A percentile compares a stretch with the other conserved stretches of the same genome.
Conservation (phyloP, 768 basidiomycete species). For the Mycena galopus region DNA sequence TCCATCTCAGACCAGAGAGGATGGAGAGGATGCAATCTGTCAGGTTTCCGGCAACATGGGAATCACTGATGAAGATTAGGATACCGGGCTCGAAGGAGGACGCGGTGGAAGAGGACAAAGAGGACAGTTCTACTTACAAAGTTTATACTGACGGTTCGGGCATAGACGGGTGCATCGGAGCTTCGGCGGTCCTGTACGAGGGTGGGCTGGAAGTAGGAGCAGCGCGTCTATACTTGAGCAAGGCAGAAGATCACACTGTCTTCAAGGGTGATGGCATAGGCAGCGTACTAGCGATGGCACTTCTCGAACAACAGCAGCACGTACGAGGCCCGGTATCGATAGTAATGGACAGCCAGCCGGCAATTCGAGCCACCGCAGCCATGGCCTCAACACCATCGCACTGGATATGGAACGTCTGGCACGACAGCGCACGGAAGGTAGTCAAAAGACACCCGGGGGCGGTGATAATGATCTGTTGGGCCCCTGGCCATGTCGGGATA, state of each 20-base stretch:
- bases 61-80: constrained; percentile 2
- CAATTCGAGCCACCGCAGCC: constrained; percentile 14
- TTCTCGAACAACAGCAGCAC: constrained; percentile 1
- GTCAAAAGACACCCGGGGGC: neutral
- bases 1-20: neutral
- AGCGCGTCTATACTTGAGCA: constrained; percentile 21
- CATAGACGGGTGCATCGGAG: constrained; percentile 35
- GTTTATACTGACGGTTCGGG: constrained; percentile 41
- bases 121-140: neutral
- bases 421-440: neutral
- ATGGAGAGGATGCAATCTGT: constrained; percentile 16
- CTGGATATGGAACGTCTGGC: constrained; percentile 17
- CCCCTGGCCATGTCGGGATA: constrained; percentile 36
- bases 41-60: neutral
- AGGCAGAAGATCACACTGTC: constrained; percentile 36
- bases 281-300: constrained; percentile 24
- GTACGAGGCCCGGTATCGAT: neutral
- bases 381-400: neutral
- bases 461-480: constrained; percentile 30
- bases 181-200: constrained; percentile 36
- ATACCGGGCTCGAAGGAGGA: constrained; percentile 20
- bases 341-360: constrained; percentile 40
- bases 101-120: constrained; percentile 6
- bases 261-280: constrained; percentile 43
- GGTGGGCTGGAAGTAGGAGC: neutral